These are phyloP conservation scores for Alternaria panax DNA, from an alignment of 2,329 filamentous ascomycete species.

Conservation along the genomic window DNA sequence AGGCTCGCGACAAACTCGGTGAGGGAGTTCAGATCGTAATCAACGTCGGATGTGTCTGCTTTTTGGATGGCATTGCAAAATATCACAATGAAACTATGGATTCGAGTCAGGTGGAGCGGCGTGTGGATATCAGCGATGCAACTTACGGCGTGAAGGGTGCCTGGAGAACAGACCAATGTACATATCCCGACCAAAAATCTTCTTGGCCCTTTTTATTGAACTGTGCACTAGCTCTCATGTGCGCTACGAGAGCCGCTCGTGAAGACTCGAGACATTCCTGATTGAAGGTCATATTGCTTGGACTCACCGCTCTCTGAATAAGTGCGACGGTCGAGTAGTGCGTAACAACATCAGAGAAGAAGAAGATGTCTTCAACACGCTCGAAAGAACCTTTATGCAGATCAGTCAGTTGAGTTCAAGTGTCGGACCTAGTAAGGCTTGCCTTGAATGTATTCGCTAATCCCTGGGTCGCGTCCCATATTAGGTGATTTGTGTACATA, in stretches of 20 bases:
- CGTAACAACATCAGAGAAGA: constrained; percentile 41
- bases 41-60: constrained; percentile 60
- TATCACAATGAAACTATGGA: constrained; percentile 53
- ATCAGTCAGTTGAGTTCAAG: neutral
- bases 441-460: constrained; percentile 24
- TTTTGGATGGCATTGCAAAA: constrained; percentile 62
- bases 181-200: constrained; percentile 45
- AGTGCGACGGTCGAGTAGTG: constrained; percentile 45
- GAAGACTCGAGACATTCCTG: constrained; percentile 43
- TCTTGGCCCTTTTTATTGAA: constrained; percentile 45
- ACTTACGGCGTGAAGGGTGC: constrained; percentile 57
- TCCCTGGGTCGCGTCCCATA: neutral
- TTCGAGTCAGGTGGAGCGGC: neutral
- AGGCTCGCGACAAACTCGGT: constrained; percentile 65
- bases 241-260: constrained; percentile 41
- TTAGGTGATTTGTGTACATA: constrained; percentile 7
- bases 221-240: constrained; percentile 37
- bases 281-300: constrained; percentile 42
- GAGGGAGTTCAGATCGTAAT: constrained; percentile 62
- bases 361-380: constrained; percentile 42
- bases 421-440: neutral
- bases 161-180: constrained; percentile 43
- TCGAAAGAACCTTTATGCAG: constrained; percentile 18
- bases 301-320: constrained; percentile 43
- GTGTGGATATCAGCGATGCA: neutral